Evolutionary conservation across 805 yeast genomes (phyloP).

Genomic region (Maudiozyma barnettii): DNA sequence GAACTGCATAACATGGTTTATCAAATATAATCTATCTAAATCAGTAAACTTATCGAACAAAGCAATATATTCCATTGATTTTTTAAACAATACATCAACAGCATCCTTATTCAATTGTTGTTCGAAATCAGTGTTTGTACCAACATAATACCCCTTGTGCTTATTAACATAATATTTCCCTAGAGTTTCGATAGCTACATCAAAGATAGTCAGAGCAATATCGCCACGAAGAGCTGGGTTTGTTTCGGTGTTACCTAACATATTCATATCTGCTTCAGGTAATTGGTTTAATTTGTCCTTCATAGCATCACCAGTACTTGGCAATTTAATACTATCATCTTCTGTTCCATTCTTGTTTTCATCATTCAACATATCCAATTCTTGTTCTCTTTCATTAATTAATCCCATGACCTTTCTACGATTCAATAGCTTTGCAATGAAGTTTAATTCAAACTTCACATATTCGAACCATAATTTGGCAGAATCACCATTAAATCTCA

Average conservation of each 20-base stretch:
- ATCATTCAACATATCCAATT: constrained; percentile 34
- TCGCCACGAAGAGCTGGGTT: constrained; percentile 74
- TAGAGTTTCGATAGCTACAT: constrained; percentile 50
- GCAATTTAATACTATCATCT: constrained; percentile 36
- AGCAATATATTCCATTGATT: constrained; percentile 38
- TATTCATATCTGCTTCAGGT: constrained; percentile 80
- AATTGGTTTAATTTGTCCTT: constrained; percentile 57
- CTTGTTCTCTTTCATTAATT: constrained; percentile 63
- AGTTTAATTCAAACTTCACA: constrained; percentile 78
- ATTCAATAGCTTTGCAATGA: constrained; percentile 71
- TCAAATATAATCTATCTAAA: constrained; percentile 59
- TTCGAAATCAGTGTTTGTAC: constrained; percentile 28
- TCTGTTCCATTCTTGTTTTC: constrained; percentile 27
- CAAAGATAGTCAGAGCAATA: constrained; percentile 58
- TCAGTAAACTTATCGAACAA: constrained; percentile 63
- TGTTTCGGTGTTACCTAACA: constrained; percentile 77
- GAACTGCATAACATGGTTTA: constrained; percentile 51
- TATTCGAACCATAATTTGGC: constrained; percentile 73
- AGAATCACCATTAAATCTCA: constrained; percentile 73
- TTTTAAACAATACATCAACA: constrained; percentile 30
- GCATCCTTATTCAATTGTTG: constrained; percentile 19
- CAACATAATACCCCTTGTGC: constrained; percentile 27
- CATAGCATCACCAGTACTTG: constrained; percentile 44
- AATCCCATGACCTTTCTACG: constrained; percentile 77
- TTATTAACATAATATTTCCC: constrained; percentile 23